These are phyloP conservation scores for Penstemon eatonii DNA, from an alignment of 257 asterid species.

Conservation along the genomic window DNA sequence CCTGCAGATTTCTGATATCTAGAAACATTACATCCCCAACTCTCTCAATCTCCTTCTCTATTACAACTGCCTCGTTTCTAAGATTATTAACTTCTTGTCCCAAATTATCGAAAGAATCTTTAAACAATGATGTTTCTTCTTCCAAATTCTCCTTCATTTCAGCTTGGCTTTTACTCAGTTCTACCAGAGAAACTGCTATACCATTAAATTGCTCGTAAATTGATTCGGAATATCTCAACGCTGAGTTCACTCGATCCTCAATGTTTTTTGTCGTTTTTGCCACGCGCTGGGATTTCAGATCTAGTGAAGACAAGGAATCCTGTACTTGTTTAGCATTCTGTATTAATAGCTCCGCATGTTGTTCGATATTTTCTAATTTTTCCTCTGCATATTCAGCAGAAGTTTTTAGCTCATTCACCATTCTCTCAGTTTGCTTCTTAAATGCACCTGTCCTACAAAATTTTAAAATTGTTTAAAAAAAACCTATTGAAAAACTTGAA, in stretches of 20 bases:
- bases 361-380: slow-evolving; percentile 53
- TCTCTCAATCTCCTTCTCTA: slow-evolving; percentile 66
- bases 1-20: slow-evolving; percentile 57
- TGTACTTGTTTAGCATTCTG: slow-evolving; percentile 49
- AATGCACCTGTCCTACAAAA: slow-evolving; percentile 66
- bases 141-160: slow-evolving; percentile 64
- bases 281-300: slow-evolving; percentile 49
- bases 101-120: slow-evolving; percentile 48
- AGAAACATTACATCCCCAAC: slow-evolving; percentile 68
- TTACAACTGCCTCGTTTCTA: slow-evolving; percentile 58
- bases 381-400: slow-evolving; percentile 68
- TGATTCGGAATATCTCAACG: slow-evolving; percentile 51
- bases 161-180: slow-evolving; percentile 57
- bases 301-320: slow-evolving; percentile 56
- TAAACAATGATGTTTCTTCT: slow-evolving; percentile 58
- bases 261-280: slow-evolving; percentile 52
- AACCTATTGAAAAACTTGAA: no score
- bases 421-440: slow-evolving; percentile 66
- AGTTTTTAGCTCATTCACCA: slow-evolving; percentile 66
- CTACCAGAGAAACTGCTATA: slow-evolving; percentile 63
- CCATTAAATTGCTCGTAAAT: slow-evolving; percentile 63
- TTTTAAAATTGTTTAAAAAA: background rate
- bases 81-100: slow-evolving; percentile 53
- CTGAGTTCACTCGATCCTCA: slow-evolving; percentile 53
- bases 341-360: slow-evolving; percentile 49